These are phyloP conservation scores for Leishmania aethiopica DNA, from an alignment of 208 protist genomes.

Conservation along the genomic window DNA sequence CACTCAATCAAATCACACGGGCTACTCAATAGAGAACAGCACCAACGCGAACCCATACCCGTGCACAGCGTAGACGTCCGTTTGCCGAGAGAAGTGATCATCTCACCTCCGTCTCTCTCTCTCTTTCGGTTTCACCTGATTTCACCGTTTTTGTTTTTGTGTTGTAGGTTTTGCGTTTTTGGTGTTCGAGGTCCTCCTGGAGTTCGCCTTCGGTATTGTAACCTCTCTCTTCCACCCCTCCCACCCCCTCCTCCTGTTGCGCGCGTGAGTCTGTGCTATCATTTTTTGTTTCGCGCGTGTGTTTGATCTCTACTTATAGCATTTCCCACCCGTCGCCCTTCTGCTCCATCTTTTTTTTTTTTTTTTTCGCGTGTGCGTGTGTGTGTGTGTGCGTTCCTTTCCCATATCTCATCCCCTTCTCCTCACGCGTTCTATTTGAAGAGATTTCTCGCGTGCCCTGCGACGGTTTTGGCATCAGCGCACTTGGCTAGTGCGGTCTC, in stretches of 20 bases:
- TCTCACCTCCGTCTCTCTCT: neutral
- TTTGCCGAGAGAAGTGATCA: neutral
- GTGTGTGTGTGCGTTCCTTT: neutral
- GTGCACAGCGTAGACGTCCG: neutral
- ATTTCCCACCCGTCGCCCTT: neutral
- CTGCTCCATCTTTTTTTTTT: neutral
- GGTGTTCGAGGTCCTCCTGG: neutral
- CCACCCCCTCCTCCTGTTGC: slow-evolving; percentile 1
- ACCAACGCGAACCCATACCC: neutral
- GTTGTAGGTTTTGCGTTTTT: neutral
- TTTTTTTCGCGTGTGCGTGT: too few relatives aligned
- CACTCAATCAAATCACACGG: too few relatives aligned
- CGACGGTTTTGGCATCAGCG: too few relatives aligned
- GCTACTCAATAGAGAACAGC: neutral
- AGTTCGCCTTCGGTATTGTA: neutral
- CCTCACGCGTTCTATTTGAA: neutral
- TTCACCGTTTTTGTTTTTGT: neutral
- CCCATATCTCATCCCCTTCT: neutral
- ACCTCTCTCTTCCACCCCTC: neutral
- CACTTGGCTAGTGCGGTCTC: neutral
- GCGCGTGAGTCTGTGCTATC: neutral
- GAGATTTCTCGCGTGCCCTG: too few relatives aligned
- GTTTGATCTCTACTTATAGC: neutral
- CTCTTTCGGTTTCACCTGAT: neutral
- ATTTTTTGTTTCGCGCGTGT: neutral